Base-by-base conservation (phyloP, 805 yeast genomes). In the Candida cerambycidarum region DNA sequence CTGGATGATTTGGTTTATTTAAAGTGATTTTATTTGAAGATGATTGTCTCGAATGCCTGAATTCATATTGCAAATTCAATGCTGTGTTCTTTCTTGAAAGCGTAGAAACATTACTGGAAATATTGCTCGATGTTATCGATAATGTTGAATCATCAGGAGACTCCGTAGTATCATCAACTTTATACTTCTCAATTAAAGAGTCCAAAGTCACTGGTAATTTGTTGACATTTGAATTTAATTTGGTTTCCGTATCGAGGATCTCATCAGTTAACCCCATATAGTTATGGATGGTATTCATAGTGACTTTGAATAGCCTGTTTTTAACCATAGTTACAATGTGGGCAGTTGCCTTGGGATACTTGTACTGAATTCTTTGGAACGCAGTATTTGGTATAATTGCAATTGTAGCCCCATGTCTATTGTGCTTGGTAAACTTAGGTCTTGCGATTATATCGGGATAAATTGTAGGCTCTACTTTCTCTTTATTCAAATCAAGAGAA, bases 311-410 rank as follows among this genome's bases (percentile, higher is more conserved):
- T 41, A 93, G 72, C 48, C 96, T 76, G 1, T 95, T 83, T 43
- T 92, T 66, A 17, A 92, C 88, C 79, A 92, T 89, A 54, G 95
- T 96, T 11, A 92, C 92, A 23, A 93, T 90, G 61, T 90, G 97
- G 0, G 97, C 87, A 0, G 97, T 84, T 0, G 96, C 87, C 48
- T 85, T 79, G 5, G 98, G 98, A 57, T 82, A 88, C 53, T 82
- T 85, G 23, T 69, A 58, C 5, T 85, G 83, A 30, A 92, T 75
- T 41, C 85, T 70, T 42, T 78, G 74, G 53, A 92, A 93, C 0
- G 97, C 86, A 40, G 80, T 82, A 1, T 83, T 80, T 0, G 99
- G 99, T 12, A 92, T 90, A 28, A 92, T 85, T 0, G 98, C 96
- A 41, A 92, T 85, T 0, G 98, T 90, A 25, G 95, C 85, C 31